These are phyloP conservation scores for Plantago major DNA, from an alignment of 257 asterid genomes.

Conservation along the genomic window DNA sequence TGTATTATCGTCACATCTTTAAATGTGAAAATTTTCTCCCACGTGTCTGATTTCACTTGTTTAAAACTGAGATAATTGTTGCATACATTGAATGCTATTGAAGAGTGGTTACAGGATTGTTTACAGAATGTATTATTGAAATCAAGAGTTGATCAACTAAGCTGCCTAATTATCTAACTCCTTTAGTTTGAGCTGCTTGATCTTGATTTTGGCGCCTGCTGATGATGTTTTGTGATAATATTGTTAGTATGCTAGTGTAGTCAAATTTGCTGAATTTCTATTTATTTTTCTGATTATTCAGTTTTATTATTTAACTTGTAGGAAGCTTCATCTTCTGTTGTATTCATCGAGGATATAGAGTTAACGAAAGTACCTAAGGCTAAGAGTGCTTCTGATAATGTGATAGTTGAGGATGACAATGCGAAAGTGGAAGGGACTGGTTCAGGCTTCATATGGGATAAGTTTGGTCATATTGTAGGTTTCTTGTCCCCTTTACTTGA, in stretches of 20 bases:
- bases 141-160: neutral
- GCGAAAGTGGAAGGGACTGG: constrained; percentile 84
- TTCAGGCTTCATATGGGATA: constrained; percentile 93
- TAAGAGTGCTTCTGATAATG: constrained; percentile 28
- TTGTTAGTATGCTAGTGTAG: neutral
- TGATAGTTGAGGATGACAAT: constrained; percentile 39
- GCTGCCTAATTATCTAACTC: neutral
- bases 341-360: constrained; percentile 62
- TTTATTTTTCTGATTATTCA: neutral
- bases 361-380: constrained; percentile 44
- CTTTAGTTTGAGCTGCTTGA: neutral
- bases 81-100: neutral
- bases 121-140: neutral
- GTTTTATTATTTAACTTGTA: constrained; percentile 24
- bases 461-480: constrained; percentile 87
- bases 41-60: neutral
- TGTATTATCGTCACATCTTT: neutral
- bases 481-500: constrained; percentile 5
- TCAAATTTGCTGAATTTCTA: neutral
- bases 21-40: no score
- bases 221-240: constrained; percentile 5
- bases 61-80: neutral
- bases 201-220: neutral
- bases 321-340: constrained; percentile 77
- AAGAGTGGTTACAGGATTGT: neutral